phyloP scores from a whole-genome alignment of 768 basidiomycete species.

The Roridomyces roridus region DNA sequence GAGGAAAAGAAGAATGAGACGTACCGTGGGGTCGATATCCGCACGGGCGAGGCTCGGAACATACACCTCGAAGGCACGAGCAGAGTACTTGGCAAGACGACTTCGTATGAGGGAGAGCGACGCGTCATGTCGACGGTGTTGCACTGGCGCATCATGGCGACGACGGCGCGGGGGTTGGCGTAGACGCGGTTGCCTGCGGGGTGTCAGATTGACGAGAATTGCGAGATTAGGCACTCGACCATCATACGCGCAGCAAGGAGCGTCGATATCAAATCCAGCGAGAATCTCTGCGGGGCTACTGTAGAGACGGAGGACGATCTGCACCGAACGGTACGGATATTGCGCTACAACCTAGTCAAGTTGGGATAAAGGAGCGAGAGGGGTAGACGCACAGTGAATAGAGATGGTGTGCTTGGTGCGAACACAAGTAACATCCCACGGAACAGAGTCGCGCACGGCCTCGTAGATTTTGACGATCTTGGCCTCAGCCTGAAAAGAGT shows the following conservation, averaged over 20 bases:
- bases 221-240: constrained; percentile 30
- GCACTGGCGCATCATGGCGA: constrained; percentile 71
- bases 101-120: constrained; percentile 71
- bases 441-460: constrained; percentile 68
- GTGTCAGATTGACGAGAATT: background rate
- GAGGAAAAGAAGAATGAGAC: constrained; percentile 14
- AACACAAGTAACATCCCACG: constrained; percentile 73
- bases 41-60: constrained; percentile 56
- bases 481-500: constrained; percentile 51
- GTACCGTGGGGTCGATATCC: constrained; percentile 65
- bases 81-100: constrained; percentile 65
- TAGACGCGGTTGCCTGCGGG: constrained; percentile 52
- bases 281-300: constrained; percentile 68
- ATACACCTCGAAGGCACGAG: constrained; percentile 61
- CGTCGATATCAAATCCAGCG: constrained; percentile 72
- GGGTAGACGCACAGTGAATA: constrained; percentile 56
- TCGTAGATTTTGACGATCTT: constrained; percentile 67
- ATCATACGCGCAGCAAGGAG: constrained; percentile 63
- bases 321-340: constrained; percentile 71
- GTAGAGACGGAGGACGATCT: constrained; percentile 71
- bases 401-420: constrained; percentile 71
- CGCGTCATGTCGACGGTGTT: constrained; percentile 67
- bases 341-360: constrained; percentile 45
- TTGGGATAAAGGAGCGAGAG: background rate
- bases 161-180: constrained; percentile 64